A percentile compares a stretch with the other conserved stretches of the same genome.
These are phyloP conservation scores for Stipa capillata DNA, from an alignment of 176 grass and related monocot species.

Conservation along the genomic window DNA sequence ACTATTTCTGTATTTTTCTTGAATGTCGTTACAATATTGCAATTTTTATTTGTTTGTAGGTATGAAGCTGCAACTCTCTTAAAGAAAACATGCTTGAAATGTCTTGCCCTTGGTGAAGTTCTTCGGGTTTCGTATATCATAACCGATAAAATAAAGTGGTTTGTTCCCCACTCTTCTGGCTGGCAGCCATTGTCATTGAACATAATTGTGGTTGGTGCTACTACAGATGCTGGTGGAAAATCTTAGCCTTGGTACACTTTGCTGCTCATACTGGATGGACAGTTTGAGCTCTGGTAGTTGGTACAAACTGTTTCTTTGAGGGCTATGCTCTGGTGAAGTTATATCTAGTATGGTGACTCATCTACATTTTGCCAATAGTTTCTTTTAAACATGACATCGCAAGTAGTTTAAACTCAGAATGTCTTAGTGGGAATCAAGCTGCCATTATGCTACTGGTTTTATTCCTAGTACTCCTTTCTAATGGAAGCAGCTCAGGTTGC, in stretches of 20 bases:
- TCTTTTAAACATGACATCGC: background rate
- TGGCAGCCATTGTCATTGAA: slow-evolving; percentile 87
- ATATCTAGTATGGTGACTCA: background rate
- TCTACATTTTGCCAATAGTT: background rate
- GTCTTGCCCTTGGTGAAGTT: slow-evolving; percentile 66
- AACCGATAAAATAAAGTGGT: slow-evolving; percentile 75
- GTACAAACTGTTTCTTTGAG: slow-evolving; percentile 2
- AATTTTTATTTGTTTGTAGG: slow-evolving; percentile 33
- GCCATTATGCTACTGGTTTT: background rate
- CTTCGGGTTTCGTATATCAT: slow-evolving; percentile 69
- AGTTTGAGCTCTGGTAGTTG: slow-evolving; percentile 2
- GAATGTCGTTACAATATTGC: background rate
- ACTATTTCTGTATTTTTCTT: slow-evolving; percentile 7
- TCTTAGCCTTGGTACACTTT: slow-evolving; percentile 15
- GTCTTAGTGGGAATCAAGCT: slow-evolving; percentile 1
- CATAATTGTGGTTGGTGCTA: slow-evolving; percentile 32
- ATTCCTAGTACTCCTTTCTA: background rate
- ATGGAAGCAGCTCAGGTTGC: slow-evolving; percentile 3
- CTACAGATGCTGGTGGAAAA: slow-evolving; percentile 14
- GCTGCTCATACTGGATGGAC: background rate
- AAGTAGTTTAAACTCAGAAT: slow-evolving; percentile 1
- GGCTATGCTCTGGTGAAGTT: slow-evolving; percentile 1
- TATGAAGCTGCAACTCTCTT: slow-evolving; percentile 79
- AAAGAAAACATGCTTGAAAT: slow-evolving; percentile 62
- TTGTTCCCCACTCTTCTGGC: slow-evolving; percentile 56